Evolutionary conservation across 2,329 filamentous ascomycete species (phyloP), one percentile per base, ranked within the genome.

Genomic region (Fusarium xyrophilum): DNA sequence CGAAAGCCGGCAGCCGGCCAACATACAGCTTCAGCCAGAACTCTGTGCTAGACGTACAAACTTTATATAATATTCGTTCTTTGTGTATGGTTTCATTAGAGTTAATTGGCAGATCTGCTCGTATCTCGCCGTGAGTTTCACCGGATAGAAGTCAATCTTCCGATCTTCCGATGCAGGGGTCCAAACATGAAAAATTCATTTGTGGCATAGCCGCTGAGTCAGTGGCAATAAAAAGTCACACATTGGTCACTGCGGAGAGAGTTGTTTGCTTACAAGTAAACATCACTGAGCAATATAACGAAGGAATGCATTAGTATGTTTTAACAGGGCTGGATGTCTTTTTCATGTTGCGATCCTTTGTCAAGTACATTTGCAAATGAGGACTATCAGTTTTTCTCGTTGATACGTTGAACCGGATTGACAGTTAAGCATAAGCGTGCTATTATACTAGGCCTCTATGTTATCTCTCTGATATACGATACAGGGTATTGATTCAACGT

Each of bases 251-350:
- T n/a, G n/a, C n/a, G n/a, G 2, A 12, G 25, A 10, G 3, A 28
- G 4, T 2, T 15, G 1, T 2, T 5, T 5, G 4, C n/a, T 28
- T 7, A 7, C 0, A 28, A 44, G 3, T 15, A 4, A 2, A 15
- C 8, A 4, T 21, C 5, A 3, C 5, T 23, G 0, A 32, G 10
- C n/a, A 23, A 23, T 8, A 2, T 3, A 17, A 9, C 2, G 2
- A 9, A 7, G 7, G 13, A 4, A 44, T 3, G 15, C 6, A 5
- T 14, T 15, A 1, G 0, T 5, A 21, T 8, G 19, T 2, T 5
- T 21, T 30, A 4, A 2, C 4, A 7, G 4, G 2, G 8, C 8
- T 21, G 3, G 1, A 4, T 0, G 4, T 7, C 8, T 43, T 5
- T 27, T 43, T 14, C 3, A 27, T 10, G 3, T 27, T 7, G 2